These are phyloP conservation scores for Suhomyces bribrorum DNA, from an alignment of 1,139 yeast genomes.

Conservation along the genomic window DNA sequence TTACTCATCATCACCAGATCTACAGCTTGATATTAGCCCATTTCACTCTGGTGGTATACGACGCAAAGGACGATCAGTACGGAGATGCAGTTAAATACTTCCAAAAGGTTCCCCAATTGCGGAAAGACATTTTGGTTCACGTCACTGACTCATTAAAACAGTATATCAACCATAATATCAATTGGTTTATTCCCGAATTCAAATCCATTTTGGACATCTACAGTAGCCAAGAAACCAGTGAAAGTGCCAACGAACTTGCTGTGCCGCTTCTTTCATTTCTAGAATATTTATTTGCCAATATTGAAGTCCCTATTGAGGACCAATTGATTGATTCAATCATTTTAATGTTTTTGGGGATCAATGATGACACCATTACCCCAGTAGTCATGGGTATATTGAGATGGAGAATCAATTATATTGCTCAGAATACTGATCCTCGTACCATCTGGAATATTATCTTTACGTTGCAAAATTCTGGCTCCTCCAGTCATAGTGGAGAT, in stretches of 20 bases:
- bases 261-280: constrained; percentile 17
- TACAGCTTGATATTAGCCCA: constrained; percentile 24
- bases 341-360: constrained; percentile 32
- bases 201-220: constrained; percentile 5
- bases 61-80: constrained; percentile 12
- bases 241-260: constrained; percentile 11
- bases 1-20: constrained; percentile 20
- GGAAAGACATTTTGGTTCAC: constrained; percentile 18
- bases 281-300: constrained; percentile 19
- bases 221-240: neutral
- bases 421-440: constrained; percentile 20
- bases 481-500: constrained; percentile 38
- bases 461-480: constrained; percentile 29
- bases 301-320: too few species aligned
- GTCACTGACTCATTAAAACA: constrained; percentile 16
- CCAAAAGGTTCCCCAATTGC: constrained; percentile 22
- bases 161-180: constrained; percentile 17
- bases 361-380: constrained; percentile 34
- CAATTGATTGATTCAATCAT: constrained; percentile 28
- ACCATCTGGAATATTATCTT: constrained; percentile 51
- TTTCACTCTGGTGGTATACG: constrained; percentile 9
- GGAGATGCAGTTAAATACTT: constrained; percentile 20
- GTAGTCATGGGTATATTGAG: constrained; percentile 41
- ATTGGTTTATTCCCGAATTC: constrained; percentile 26
- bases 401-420: constrained; percentile 47